Conservation (phyloP, 345 rosid genomes). For the Psidium guajava region DNA sequence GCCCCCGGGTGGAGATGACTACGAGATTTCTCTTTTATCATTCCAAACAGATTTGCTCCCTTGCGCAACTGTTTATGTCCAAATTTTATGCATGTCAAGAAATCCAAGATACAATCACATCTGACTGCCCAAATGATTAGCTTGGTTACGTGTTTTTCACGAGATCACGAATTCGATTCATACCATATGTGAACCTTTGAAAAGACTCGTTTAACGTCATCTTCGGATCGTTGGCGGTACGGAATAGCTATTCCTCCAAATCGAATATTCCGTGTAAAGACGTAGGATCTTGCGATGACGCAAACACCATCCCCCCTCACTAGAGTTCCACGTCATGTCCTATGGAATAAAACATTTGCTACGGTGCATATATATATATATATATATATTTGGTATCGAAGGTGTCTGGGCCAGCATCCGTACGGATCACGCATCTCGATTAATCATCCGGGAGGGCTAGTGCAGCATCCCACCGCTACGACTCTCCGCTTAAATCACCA, state of each 20-base stretch:
- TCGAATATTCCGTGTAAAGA: neutral
- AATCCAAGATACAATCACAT: neutral
- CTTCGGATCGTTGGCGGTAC: accelerated
- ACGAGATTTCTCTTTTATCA: neutral
- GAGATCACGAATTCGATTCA: neutral
- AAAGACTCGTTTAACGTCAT: accelerated
- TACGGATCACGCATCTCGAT: too few relatives aligned
- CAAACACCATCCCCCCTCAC: neutral
- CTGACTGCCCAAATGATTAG: neutral
- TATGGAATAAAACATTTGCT: neutral
- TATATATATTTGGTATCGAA: too few relatives aligned
- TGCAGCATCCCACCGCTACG: too few relatives aligned
- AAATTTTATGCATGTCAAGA: neutral
- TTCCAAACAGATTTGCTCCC: neutral
- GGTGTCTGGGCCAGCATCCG: too few relatives aligned
- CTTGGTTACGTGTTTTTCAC: neutral
- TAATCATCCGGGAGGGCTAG: too few relatives aligned
- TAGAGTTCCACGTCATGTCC: neutral
- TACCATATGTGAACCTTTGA: accelerated
- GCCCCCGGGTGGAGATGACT: neutral
- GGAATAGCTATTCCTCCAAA: neutral
- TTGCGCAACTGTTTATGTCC: neutral
- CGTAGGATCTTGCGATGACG: neutral
- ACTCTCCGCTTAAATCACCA: too few relatives aligned
- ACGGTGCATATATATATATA: too few relatives aligned